Conservation (phyloP, 1,139 yeast genomes). For the Kazachstania sp. region DNA sequence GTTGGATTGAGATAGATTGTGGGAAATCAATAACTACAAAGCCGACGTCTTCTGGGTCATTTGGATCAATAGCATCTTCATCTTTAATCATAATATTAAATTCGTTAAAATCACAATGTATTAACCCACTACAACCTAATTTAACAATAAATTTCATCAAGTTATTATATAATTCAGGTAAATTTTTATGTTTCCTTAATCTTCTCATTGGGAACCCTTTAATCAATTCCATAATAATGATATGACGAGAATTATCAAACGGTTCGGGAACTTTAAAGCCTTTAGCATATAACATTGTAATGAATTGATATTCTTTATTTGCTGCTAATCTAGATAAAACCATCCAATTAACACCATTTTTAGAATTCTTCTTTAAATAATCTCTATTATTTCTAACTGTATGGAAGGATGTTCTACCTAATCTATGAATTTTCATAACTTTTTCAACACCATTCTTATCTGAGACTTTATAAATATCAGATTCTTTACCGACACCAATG, state of each 20-base stretch:
- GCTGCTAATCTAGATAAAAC: constrained; percentile 85
- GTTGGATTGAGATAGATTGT: constrained; percentile 91
- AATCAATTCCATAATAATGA: constrained; percentile 85
- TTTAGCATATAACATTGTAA: constrained; percentile 62
- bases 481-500: constrained; percentile 95
- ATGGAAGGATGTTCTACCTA: constrained; percentile 88
- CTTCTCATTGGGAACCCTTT: constrained; percentile 87
- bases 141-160: constrained; percentile 80
- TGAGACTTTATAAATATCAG: constrained; percentile 85
- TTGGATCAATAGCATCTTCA: constrained; percentile 47
- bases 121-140: constrained; percentile 78
- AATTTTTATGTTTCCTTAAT: constrained; percentile 55
- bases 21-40: constrained; percentile 96
- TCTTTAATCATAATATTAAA: constrained; percentile 84
- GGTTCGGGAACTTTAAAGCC: constrained; percentile 87
- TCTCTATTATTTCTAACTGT: constrained; percentile 92
- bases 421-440: constrained; percentile 81
- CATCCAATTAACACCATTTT: constrained; percentile 73
- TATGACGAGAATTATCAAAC: constrained; percentile 82
- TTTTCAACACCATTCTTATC: constrained; percentile 55
- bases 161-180: constrained; percentile 66
- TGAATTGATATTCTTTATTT: constrained; percentile 79
- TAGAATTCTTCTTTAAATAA: constrained; percentile 57
- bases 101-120: constrained; percentile 96
- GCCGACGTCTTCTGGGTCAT: constrained; percentile 49